Evolutionary conservation across 176 grass and related monocot genomes (phyloP).

Genomic region (Oryza glaberrima): DNA sequence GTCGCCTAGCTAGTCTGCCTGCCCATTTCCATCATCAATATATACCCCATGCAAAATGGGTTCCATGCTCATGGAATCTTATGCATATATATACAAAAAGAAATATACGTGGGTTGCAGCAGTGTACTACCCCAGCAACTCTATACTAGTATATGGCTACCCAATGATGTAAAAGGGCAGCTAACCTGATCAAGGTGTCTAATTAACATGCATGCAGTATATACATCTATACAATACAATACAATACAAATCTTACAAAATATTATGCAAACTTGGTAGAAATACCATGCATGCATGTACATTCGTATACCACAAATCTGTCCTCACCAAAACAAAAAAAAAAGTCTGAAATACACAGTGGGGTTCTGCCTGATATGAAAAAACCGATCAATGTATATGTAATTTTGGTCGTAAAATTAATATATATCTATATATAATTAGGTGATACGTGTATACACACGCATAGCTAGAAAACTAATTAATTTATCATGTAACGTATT

Average conservation of each 20-base stretch:
- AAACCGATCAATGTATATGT: not conserved
- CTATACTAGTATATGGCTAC: not conserved
- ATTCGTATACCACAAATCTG: not conserved
- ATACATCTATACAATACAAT: not conserved
- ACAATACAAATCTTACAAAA: not conserved
- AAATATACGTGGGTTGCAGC: not conserved
- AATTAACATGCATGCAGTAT: not conserved
- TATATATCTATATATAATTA: not conserved
- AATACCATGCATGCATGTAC: constrained; percentile 5
- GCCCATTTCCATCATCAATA: not conserved
- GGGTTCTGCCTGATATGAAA: too few species aligned
- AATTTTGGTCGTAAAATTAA: not conserved
- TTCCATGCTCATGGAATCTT: constrained; percentile 28
- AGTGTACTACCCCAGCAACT: not conserved
- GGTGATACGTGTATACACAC: not conserved
- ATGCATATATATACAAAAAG: not conserved
- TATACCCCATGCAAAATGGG: constrained; percentile 23
- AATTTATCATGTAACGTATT: not conserved
- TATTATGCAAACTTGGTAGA: not conserved
- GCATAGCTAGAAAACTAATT: not conserved
- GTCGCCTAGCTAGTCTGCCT: not conserved
- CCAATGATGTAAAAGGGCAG: constrained; percentile 42
- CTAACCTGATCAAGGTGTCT: constrained; percentile 28
- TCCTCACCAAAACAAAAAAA: too few species aligned
- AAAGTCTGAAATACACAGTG: not conserved